Conservation (phyloP, 75 land plant genomes). For the Pinus taeda region DNA sequence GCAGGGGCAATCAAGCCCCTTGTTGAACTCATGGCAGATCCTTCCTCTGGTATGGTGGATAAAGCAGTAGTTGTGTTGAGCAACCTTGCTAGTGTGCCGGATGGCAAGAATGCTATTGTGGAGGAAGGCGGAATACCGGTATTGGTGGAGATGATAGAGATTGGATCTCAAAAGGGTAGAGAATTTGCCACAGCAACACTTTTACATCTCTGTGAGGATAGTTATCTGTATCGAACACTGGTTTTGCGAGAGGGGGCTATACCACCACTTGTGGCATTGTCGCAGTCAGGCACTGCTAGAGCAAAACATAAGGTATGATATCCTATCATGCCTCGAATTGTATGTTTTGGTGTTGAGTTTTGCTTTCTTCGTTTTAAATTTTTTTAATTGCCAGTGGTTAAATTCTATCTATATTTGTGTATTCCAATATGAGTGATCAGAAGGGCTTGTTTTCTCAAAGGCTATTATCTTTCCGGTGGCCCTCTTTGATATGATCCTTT, state of each 20-base stretch:
- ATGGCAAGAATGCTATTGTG: slow-evolving; percentile 47
- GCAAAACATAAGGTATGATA: slow-evolving; percentile 54
- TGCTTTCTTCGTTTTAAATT: too few relatives aligned
- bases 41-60: slow-evolving; percentile 71
- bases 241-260: slow-evolving; percentile 80
- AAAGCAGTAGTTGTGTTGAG: slow-evolving; percentile 58
- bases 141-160: slow-evolving; percentile 72
- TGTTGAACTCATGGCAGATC: slow-evolving; percentile 69
- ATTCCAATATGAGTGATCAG: too few relatives aligned
- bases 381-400: too few relatives aligned
- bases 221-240: slow-evolving; percentile 37
- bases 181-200: slow-evolving; percentile 67
- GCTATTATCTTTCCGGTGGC: too few relatives aligned
- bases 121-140: slow-evolving; percentile 79
- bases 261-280: slow-evolving; percentile 65
- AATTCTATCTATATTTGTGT: too few relatives aligned
- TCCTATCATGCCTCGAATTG: too few relatives aligned
- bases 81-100: slow-evolving; percentile 32
- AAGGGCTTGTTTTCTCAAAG: too few relatives aligned
- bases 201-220: slow-evolving; percentile 54
- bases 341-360: too few relatives aligned
- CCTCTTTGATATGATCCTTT: too few relatives aligned
- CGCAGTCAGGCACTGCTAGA: slow-evolving; percentile 61
- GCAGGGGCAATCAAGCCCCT: slow-evolving; percentile 72
- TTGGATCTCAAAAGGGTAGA: slow-evolving; percentile 61